Percentiles rank a stretch among this genome's conserved stretches.
Conservation (phyloP, 148 eudicot genomes). For the Tetragonia tetragonoides region DNA sequence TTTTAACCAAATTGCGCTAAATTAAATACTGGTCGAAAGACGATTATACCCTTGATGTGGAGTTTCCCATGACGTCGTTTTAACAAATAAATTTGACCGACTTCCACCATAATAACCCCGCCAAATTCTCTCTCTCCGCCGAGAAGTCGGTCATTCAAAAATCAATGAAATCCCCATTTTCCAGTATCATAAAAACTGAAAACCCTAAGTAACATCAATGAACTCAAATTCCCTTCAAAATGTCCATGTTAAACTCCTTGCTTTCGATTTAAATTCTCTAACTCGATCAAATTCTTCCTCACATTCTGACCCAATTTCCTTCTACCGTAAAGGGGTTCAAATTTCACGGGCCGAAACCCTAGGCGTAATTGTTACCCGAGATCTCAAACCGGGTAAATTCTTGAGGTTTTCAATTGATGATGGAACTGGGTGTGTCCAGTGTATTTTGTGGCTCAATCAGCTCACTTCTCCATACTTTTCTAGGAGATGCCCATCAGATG, state of each 20-base stretch:
- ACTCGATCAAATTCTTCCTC: conserved; percentile 28
- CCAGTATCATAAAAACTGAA: not conserved
- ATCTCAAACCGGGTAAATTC: conserved; percentile 58
- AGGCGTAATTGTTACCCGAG: conserved; percentile 62
- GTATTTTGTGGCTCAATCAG: conserved; percentile 86
- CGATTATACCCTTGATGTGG: no score
- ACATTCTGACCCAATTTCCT: conserved; percentile 37
- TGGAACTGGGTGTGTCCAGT: conserved; percentile 66
- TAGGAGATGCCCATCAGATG: conserved; percentile 57
- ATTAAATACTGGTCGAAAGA: no score
- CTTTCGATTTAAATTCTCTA: conserved; percentile 61
- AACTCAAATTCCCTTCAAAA: conserved; percentile 17
- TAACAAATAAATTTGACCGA: no score
- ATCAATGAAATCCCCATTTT: not conserved
- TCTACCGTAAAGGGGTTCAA: conserved; percentile 35
- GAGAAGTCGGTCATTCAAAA: not conserved
- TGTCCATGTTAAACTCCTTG: conserved; percentile 68
- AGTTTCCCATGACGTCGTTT: no score
- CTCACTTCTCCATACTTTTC: conserved; percentile 57
- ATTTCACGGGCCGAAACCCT: conserved; percentile 62
- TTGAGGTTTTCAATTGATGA: conserved; percentile 72
- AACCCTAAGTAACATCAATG: not conserved
- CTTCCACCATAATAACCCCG: no score
- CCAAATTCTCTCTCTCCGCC: no score
- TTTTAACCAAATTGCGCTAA: no score